Base-by-base conservation (phyloP, 371 early-diverging fungal genomes). In the Blakeslea trispora region DNA sequence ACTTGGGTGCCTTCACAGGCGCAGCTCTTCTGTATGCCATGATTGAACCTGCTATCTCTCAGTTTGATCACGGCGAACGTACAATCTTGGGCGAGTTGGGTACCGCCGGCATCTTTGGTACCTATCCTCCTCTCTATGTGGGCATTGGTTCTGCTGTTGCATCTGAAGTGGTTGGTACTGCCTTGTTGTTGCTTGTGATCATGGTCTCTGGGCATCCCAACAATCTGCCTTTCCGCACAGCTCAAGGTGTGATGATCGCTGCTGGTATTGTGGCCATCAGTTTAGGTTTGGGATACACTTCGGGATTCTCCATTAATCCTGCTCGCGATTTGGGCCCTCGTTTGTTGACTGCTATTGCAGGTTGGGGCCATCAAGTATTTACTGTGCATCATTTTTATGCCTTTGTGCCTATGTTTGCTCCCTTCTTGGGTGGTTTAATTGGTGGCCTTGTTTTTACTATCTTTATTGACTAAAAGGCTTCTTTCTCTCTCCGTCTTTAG, bases 271-370 rank as follows among this genome's bases (percentile, higher is more conserved):
- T 64, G 21, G 58, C 68, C 7, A 66, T 78, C 17, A 53, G 61
- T 6, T 50, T 72, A 0, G 74, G 87, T 40, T 71, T 87, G 45
- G 87, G 86, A 17, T 87, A 84, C 77, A 81, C 83, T 46, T 90
- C 91, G 23, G 91, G 91, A 8, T 90, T 86, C 46, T 89, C 89
- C 17, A 70, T 95, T 47, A 95, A 95, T 69, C 93, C 92, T 43
- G 94, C 95, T 15, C 86, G 94, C 63, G 95, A 95, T 75, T 67
- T 95, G 62, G 95, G 92, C 15, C 94, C 94, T 11, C 87, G 95
- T 45, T 59, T 91, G 18, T 90, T 93, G 65, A 87, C 91, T 37
- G 72, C 84, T 28, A 52, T 88, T 44, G 89, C 86, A 15, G 91
- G 91, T 17, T 94, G 90, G 83, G 91, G 93, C 28, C 41, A 63